Percentiles rank a stretch among this genome's conserved stretches.
phyloP scores from a whole-genome alignment of 2,329 filamentous ascomycete genomes.

The Leptographium lundbergii region DNA sequence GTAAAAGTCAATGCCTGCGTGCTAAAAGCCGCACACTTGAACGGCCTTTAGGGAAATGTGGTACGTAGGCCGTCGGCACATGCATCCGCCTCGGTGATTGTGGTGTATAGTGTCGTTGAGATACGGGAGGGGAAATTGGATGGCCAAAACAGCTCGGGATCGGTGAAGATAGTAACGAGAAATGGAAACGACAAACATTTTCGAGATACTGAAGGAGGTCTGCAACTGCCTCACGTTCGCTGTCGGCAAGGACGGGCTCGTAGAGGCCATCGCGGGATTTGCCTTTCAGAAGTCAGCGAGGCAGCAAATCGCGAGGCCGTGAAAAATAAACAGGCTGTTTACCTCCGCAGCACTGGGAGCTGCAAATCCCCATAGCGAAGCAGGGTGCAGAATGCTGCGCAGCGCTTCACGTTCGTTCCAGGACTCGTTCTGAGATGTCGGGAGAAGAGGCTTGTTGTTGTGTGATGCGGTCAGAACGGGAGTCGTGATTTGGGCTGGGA shows the following conservation, averaged over 20 bases:
- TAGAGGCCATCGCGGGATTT: slow-evolving; percentile 72
- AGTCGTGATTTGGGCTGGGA: not conserved
- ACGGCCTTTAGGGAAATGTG: no score
- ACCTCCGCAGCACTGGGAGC: slow-evolving; percentile 51
- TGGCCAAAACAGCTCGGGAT: not conserved
- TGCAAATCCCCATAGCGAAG: slow-evolving; percentile 46
- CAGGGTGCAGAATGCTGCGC: not conserved
- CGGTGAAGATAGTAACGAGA: not conserved
- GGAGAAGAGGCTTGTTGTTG: not conserved
- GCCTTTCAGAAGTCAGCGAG: slow-evolving; percentile 28
- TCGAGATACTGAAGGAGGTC: slow-evolving; percentile 92
- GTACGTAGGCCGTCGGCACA: not conserved
- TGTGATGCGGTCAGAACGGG: not conserved
- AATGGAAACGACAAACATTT: slow-evolving; percentile 52
- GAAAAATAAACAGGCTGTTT: slow-evolving; percentile 5
- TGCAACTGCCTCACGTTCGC: slow-evolving; percentile 91
- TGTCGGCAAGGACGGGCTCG: slow-evolving; percentile 82
- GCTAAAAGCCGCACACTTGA: not conserved
- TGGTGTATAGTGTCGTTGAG: not conserved
- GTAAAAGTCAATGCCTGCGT: not conserved
- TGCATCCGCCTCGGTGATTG: not conserved
- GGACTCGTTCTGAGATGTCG: not conserved
- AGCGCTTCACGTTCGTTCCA: not conserved
- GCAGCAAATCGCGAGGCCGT: not conserved
- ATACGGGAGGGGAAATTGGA: not conserved